Percentiles rank a stretch among this genome's conserved stretches.
These are phyloP conservation scores for Penicillium sp. DNA, from an alignment of 2,329 filamentous ascomycete genomes.

Conservation along the genomic window DNA sequence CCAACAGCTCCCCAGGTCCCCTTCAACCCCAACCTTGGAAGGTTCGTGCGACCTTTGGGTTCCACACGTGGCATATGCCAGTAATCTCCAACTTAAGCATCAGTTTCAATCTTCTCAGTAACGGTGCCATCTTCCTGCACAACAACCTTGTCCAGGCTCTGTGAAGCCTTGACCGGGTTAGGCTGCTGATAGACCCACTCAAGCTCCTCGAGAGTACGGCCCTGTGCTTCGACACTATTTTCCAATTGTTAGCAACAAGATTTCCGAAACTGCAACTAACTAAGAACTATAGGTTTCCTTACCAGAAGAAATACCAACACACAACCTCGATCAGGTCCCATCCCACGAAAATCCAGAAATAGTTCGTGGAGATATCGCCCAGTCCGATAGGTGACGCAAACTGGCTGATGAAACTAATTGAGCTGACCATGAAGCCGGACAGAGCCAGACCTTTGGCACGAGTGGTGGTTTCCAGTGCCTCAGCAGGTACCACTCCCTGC, in stretches of 20 bases:
- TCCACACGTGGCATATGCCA: neutral
- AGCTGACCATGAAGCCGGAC: constrained; percentile 48
- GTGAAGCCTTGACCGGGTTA: constrained; percentile 52
- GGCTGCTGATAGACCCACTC: constrained; percentile 54
- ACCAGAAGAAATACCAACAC: constrained; percentile 51
- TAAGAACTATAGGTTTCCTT: constrained; percentile 14
- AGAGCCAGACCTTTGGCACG: constrained; percentile 51
- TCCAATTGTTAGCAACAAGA: neutral
- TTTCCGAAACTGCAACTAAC: neutral
- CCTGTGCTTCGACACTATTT: constrained; percentile 50
- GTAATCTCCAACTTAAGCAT: constrained; percentile 4
- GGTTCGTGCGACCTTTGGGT: neutral
- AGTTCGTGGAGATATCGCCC: constrained; percentile 40
- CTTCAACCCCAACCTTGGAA: too few relatives aligned
- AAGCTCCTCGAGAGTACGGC: constrained; percentile 52
- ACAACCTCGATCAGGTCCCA: constrained; percentile 49
- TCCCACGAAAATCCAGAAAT: constrained; percentile 49
- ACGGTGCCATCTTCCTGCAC: constrained; percentile 49
- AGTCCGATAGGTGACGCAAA: constrained; percentile 51
- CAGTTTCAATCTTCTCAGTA: constrained; percentile 46
- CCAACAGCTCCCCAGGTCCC: neutral
- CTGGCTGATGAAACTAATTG: constrained; percentile 51
- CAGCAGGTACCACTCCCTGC: constrained; percentile 50
- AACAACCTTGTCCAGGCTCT: constrained; percentile 50
- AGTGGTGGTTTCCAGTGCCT: constrained; percentile 51